Conservation (phyloP, 2,329 filamentous ascomycete species). For the Diaporthe citri region DNA sequence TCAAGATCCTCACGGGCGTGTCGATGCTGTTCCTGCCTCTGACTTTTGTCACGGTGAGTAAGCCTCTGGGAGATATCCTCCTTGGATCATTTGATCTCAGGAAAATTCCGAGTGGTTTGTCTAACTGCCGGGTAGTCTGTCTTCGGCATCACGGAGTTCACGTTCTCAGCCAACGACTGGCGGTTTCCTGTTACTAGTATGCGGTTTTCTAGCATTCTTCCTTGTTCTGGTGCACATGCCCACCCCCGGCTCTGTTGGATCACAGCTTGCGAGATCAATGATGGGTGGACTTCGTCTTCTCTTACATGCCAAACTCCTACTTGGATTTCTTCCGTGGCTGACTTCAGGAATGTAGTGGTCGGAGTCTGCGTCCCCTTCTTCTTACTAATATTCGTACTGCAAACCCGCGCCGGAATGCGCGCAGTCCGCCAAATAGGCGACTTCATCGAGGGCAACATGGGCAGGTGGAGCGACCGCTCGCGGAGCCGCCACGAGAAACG, state of each 20-base stretch:
- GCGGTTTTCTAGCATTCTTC: neutral
- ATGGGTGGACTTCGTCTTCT: too few relatives aligned
- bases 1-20: conserved; percentile 70
- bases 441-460: conserved; percentile 34
- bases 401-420: conserved; percentile 55
- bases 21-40: conserved; percentile 72
- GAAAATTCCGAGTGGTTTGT: neutral
- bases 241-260: too few relatives aligned
- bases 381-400: conserved; percentile 59
- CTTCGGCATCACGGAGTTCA: conserved; percentile 65
- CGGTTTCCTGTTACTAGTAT: conserved; percentile 59
- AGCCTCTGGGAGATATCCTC: neutral
- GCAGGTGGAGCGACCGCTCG: conserved; percentile 27
- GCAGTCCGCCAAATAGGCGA: conserved; percentile 36
- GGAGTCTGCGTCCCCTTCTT: conserved; percentile 69
- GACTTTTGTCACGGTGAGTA: conserved; percentile 68
- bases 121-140: conserved; percentile 54
- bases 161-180: conserved; percentile 57
- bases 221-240: neutral
- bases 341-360: conserved; percentile 62
- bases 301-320: neutral
- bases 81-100: neutral
- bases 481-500: conserved; percentile 35
- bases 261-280: neutral
- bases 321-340: neutral